Evolutionary conservation across 1,284 basidiomycete species (phyloP), one percentile per base, ranked within the genome.

Genomic region (Rhodotorula sp.): DNA sequence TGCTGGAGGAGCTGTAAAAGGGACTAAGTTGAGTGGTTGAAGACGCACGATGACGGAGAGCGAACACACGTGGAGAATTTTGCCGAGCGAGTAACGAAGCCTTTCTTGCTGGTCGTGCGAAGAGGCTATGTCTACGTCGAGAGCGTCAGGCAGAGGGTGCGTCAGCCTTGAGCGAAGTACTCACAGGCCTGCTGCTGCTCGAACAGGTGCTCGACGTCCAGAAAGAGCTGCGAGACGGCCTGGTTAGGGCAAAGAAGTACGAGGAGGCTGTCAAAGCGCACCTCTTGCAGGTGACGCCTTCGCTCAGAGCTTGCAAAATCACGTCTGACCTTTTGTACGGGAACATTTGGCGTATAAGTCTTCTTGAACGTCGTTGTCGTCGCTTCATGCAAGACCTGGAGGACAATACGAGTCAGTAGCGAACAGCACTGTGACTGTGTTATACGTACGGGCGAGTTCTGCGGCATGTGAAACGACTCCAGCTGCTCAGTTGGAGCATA

Each of bases 81-180:
- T 47, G 57, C 44, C 22, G 20, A 58, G 57, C 20, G 29, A 30
- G 29, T 29, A 44, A 2, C n/a, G 36, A 19, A 56, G 20, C 44
- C 29, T 19, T 13, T 22, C 36, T 13, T 58, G 44, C 29, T 47
- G 15, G 7, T 58, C 57, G 17, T 47, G 17, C 8, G 57, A 58
- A 11, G 29, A 19, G 20, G 44, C 44, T 20, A 58, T 17, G 9
- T 32, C 57, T 58, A 44, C 29, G 19, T 4, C 5, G 27, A 22
- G 39, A 15, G 19, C 9, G 10, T 19, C 2, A 4, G n/a, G 17
- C n/a, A 15, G n/a, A n/a, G 15, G 15, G 1, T 9, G 5, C 1
- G n/a, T 1, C 4, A 2, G 17, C 20, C 22, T 7, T 1, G 27
- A 3, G 0, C 29, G 19, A 8, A 22, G 4, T 3, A 32, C 44